Base-by-base conservation (phyloP, 2,329 filamentous ascomycete genomes). In the Aureobasidium pullulans region DNA sequence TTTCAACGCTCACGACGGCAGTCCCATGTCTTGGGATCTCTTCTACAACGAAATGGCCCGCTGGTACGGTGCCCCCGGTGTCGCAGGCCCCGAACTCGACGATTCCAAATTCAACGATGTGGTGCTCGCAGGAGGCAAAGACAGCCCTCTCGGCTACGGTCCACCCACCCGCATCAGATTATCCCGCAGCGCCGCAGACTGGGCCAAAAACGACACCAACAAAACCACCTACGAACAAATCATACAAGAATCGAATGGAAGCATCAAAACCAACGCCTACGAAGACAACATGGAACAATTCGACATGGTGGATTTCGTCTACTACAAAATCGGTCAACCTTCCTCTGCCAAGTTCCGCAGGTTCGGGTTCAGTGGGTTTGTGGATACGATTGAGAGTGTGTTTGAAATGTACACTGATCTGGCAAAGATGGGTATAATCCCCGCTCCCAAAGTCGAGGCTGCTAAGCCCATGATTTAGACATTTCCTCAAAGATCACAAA, bases 1-100 rank as follows among this genome's bases (percentile, higher is more conserved):
- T 16, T 81, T 82, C 68, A 82, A 82, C 61, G 74, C 75, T 0
- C 67, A 68, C 34, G 79, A 83, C 54, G 75, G 73, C 5, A 72
- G 69, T 13, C 68, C 71, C 0, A 75, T 81, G 28, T 76, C 75
- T 1, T 80, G 76, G 74, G 76, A 77, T 1, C 71, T 73, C 28
- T 74, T 80, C 60, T 82, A 76, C 75, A 73, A 75, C 0, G 73
- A 75, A 61, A 67, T 81, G 13, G 77, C 77, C 0, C 65, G 66
- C 4, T 77, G 76, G 72, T 81, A 77, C 64, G 71, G 72, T 0
- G 68, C 77, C 0, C 64, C 69, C 9, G 64, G 63, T 65, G 58
- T 49, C 19, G 58, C 46, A n/a, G 28, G 49, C 37, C 49, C 49
- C 13, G 39, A 52, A 43, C 43, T 57, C 46, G 42, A 58, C 15